Base-by-base conservation (phyloP, 805 yeast genomes). In the Schwanniomyces polymorphus region DNA sequence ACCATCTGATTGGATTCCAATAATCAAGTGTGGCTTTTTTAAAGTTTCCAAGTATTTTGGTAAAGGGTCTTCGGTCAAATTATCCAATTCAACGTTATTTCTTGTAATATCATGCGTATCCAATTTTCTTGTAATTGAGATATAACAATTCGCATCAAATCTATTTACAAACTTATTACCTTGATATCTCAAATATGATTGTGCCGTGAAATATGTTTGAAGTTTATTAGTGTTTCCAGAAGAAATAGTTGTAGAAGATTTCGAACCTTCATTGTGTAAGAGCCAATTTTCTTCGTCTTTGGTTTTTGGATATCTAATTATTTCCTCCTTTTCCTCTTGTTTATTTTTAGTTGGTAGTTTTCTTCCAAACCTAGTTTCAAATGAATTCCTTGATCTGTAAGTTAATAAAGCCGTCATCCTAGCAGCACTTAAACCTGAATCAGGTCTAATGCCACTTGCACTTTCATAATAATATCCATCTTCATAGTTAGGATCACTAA, bases 81-180 rank as follows among this genome's bases (percentile, higher is more conserved):
- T 63, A n/a, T 74, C 75, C 18, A 64, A 58, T 34, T 70, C 72
- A 3, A 74, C 68, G 48, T 92, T 76, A 46, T 85, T 94, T 49
- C 99, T 78, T 0, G 96, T 83, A 42, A 94, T 82, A 64, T 94
- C 99, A 63, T 94, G 98, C 0, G 99, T 91, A 59, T 94, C 99
- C 28, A 94, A 71, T 65, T 94, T 94, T 59, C 98, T 78, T 0
- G 97, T 88, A 47, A 94, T 89, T 23, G 97, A 82, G 45, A 94
- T 91, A 67, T 94, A 94, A 69, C 98, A 94, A 63, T 94, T 94
- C 23, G 99, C 97, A 66, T 94, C 99, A 59, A 92, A 94, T 57
- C 99, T 75, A 38, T 81, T 76, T 41, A 91, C 84, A 63, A 94
- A 94, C 65, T 94, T 94, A 45, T 85, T 82, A 11, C 97, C 98